phyloP scores from a whole-genome alignment of 768 basidiomycete genomes.

The Mycena crocata region DNA sequence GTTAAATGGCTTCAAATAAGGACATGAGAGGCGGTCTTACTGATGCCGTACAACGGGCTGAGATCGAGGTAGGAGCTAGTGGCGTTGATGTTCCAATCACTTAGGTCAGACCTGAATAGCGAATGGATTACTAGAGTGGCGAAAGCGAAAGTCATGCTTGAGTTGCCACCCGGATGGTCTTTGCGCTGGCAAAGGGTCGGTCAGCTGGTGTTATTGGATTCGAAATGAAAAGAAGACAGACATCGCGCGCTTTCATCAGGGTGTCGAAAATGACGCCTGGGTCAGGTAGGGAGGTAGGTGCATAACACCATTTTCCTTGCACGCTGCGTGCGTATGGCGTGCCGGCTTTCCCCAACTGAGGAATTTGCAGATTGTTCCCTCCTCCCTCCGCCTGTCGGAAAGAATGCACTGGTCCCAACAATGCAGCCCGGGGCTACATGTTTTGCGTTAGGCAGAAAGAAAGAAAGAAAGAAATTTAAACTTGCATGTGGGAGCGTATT shows the following conservation, averaged over 20 bases:
- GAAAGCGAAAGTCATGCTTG: slow-evolving; percentile 73
- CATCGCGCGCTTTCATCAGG: slow-evolving; percentile 57
- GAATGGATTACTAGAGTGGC: slow-evolving; percentile 73
- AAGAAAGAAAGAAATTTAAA: slow-evolving; percentile 32
- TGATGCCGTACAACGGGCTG: slow-evolving; percentile 66
- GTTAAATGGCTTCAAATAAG: neutral
- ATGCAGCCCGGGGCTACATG: slow-evolving; percentile 45
- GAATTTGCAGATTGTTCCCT: slow-evolving; percentile 58
- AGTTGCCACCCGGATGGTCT: slow-evolving; percentile 67
- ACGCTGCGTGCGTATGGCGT: slow-evolving; percentile 66
- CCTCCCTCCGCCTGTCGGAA: slow-evolving; percentile 64
- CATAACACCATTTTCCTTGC: slow-evolving; percentile 54
- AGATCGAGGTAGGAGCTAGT: slow-evolving; percentile 69
- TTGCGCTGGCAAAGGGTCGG: slow-evolving; percentile 42
- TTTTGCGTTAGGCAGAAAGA: slow-evolving; percentile 19
- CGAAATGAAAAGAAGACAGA: slow-evolving; percentile 39
- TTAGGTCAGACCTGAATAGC: slow-evolving; percentile 61
- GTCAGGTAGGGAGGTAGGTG: slow-evolving; percentile 61
- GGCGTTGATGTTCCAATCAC: slow-evolving; percentile 60
- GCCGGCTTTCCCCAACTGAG: slow-evolving; percentile 62
- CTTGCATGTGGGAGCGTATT: slow-evolving; percentile 69
- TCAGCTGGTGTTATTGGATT: slow-evolving; percentile 40
- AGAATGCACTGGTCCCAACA: slow-evolving; percentile 46
- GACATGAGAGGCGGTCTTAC: slow-evolving; percentile 37
- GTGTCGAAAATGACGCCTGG: slow-evolving; percentile 72